phyloP scores from a whole-genome alignment of 1,284 basidiomycete species.

The Moesziomyces parantarcticus region DNA sequence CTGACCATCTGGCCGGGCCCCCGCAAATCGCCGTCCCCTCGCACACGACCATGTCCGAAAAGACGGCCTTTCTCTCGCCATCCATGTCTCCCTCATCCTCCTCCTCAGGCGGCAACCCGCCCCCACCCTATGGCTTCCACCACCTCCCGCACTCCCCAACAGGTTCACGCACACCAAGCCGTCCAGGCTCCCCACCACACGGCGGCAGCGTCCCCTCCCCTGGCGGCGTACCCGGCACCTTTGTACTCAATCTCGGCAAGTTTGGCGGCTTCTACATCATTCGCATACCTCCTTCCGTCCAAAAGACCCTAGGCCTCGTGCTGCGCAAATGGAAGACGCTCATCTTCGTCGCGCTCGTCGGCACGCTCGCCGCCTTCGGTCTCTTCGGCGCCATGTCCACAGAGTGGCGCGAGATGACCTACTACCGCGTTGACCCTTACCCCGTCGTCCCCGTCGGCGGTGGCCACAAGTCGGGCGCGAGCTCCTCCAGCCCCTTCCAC shows the following conservation, averaged over 20 bases:
- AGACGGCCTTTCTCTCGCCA: constrained; percentile 49
- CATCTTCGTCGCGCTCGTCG: constrained; percentile 55
- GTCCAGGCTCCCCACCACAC: constrained; percentile 58
- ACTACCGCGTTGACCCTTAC: constrained; percentile 65
- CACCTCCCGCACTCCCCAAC: constrained; percentile 59
- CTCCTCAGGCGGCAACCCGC: constrained; percentile 55
- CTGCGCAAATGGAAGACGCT: constrained; percentile 65
- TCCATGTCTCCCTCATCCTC: constrained; percentile 58
- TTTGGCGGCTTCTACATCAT: constrained; percentile 61
- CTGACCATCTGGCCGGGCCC: too few species aligned
- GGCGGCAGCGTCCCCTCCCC: constrained; percentile 54
- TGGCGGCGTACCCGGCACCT: constrained; percentile 51
- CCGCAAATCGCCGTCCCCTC: neutral
- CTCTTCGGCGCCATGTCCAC: constrained; percentile 65
- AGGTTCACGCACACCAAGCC: constrained; percentile 50
- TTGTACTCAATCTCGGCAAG: constrained; percentile 58
- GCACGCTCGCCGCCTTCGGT: constrained; percentile 56
- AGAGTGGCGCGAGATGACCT: constrained; percentile 67
- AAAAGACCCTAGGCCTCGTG: constrained; percentile 48
- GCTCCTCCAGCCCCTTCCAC: constrained; percentile 40
- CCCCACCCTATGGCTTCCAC: constrained; percentile 61
- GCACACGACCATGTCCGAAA: constrained; percentile 49
- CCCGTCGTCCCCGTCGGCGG: constrained; percentile 46
- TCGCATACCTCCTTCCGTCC: constrained; percentile 47
- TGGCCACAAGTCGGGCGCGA: constrained; percentile 20